Conservation (phyloP, 345 rosid species). For the Nephelium lappaceum region DNA sequence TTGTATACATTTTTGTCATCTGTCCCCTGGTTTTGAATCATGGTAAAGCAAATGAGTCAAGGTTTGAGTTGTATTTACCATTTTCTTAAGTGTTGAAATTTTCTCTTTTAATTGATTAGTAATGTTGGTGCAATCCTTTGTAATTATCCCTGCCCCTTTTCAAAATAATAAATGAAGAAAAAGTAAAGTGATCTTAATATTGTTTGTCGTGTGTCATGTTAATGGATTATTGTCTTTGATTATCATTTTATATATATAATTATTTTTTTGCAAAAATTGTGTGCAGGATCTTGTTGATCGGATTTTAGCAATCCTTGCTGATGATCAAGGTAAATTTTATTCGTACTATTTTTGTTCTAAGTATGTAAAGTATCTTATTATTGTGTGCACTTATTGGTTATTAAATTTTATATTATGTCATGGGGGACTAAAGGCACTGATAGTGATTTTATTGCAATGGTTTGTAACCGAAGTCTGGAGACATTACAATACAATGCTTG, state of each 20-base stretch:
- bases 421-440: not conserved
- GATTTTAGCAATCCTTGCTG: conserved; percentile 64
- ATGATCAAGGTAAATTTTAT: conserved; percentile 64
- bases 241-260: conserved; percentile 4
- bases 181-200: not conserved
- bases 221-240: conserved; percentile 7
- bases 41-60: not conserved
- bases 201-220: not conserved
- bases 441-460: not conserved
- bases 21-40: not conserved
- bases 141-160: not conserved
- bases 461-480: not conserved
- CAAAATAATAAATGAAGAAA: too few relatives aligned
- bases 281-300: conserved; percentile 88
- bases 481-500: not conserved
- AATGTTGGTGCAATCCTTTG: not conserved
- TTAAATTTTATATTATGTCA: not conserved
- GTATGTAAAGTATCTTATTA: not conserved
- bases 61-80: not conserved
- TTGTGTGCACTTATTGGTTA: not conserved
- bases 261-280: conserved; percentile 14
- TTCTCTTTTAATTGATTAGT: not conserved
- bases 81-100: not conserved
- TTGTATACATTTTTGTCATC: not conserved
- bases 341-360: not conserved